Evolutionary conservation across 495 filamentous ascomycete genomes (phyloP), one percentile per base, ranked within the genome.

Genomic region (Annulohypoxylon nitens): DNA sequence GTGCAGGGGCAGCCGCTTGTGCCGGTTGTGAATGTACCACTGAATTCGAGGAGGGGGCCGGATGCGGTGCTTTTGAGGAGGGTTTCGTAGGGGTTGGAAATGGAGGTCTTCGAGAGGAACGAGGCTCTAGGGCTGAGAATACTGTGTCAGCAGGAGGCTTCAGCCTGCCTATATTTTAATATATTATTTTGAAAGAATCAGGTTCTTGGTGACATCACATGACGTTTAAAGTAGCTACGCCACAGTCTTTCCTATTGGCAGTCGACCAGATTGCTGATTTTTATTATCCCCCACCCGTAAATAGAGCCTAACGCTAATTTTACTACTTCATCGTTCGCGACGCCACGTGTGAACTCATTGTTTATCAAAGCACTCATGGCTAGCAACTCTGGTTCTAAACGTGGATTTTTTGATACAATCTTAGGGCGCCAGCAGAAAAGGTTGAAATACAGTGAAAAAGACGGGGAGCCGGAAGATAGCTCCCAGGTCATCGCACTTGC

Each of bases 31-130:
- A 47, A 47, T 47, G 43, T 47, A 18, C 16, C 43, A 2, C 12
- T 43, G 39, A n/a, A n/a, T 43, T 43, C 43, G n/a, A 4, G n/a
- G 43, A n/a, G n/a, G 43, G n/a, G n/a, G 43, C 43, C 43, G 43
- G 43, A 47, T 47, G 6, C 10, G 50, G 3, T 26, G 4, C 0
- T 54, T 7, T 20, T 47, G n/a, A 47, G 43, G n/a, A 18, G 43
- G 43, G 43, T 47, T 18, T 6, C n/a, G n/a, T 47, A 47, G 5
- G 43, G n/a, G n/a, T 18, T 20, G 43, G n/a, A 16, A 18, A 9
- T n/a, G 23, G 23, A 7, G 9, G 9, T 5, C 5, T 30, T 30
- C 3, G 5, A 3, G 12, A 23, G 18, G 48, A 26, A 30, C 2
- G 30, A 30, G 30, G 2, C 30, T 30, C 30, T 30, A 50, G 20